These are phyloP conservation scores for Paxillus ammoniavirescens DNA, from an alignment of 768 basidiomycete species.

Conservation along the genomic window DNA sequence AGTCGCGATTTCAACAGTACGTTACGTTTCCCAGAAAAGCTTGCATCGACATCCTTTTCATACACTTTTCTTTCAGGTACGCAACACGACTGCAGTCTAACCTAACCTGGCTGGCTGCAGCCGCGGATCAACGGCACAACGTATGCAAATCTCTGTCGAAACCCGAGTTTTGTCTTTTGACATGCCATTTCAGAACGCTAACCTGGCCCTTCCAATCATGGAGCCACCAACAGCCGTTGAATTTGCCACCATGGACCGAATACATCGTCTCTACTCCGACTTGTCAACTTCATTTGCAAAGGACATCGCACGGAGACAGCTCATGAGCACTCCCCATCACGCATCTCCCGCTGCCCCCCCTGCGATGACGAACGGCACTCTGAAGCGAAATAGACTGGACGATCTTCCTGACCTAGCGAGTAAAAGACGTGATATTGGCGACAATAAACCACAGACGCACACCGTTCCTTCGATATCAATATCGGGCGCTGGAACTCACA, in stretches of 20 bases:
- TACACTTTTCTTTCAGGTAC: constrained; percentile 44
- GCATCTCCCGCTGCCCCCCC: constrained; percentile 17
- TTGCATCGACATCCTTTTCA: constrained; percentile 6
- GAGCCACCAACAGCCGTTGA: constrained; percentile 53
- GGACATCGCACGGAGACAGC: constrained; percentile 49
- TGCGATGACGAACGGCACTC: constrained; percentile 25
- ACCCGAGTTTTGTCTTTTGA: constrained; percentile 6
- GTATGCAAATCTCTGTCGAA: constrained; percentile 34
- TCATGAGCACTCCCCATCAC: constrained; percentile 28
- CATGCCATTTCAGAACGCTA: constrained; percentile 26
- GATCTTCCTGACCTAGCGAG: constrained; percentile 45
- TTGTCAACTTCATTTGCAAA: constrained; percentile 62
- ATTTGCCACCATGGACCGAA: constrained; percentile 53
- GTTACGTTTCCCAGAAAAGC: constrained; percentile 24
- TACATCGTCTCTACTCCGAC: constrained; percentile 62
- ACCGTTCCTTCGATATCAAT: constrained; percentile 14
- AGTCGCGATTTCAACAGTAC: constrained; percentile 58
- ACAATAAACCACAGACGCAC: constrained; percentile 47
- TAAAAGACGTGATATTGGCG: constrained; percentile 73
- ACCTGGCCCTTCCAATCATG: constrained; percentile 53
- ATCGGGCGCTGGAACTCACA: constrained; percentile 13
- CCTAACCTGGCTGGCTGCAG: constrained; percentile 66
- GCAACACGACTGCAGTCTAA: constrained; percentile 64
- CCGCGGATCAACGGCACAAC: constrained; percentile 56
- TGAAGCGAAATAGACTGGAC: constrained; percentile 65